Evolutionary conservation across 805 yeast genomes (phyloP).

Genomic region (Candida incommunis): DNA sequence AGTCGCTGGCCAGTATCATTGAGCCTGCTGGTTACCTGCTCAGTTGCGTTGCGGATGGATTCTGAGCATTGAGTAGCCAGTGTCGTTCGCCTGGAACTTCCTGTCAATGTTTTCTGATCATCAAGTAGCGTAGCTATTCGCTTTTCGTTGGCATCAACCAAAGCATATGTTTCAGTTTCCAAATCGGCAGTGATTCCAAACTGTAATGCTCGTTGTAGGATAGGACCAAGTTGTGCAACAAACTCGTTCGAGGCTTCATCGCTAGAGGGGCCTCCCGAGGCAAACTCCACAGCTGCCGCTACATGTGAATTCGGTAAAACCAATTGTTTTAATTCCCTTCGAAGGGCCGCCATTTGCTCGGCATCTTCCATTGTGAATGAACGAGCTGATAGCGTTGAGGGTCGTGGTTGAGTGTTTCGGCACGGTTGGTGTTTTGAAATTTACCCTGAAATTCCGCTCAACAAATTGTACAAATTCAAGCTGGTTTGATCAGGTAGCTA

Average conservation of each 20-base stretch:
- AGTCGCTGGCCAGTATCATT: neutral
- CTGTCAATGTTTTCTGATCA: neutral
- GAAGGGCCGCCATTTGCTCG: neutral
- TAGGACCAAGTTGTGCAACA: neutral
- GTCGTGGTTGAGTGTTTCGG: too few species aligned
- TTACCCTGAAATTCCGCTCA: too few species aligned
- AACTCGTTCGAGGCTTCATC: neutral
- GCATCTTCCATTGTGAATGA: slow-evolving; percentile 1
- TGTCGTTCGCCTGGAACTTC: neutral
- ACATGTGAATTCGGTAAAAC: neutral
- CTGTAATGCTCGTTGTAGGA: neutral
- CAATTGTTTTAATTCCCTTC: neutral
- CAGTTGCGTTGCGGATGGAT: neutral
- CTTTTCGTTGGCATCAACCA: neutral
- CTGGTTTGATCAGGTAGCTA: too few species aligned
- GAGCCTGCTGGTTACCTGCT: neutral
- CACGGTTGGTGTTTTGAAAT: too few species aligned
- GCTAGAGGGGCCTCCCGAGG: neutral
- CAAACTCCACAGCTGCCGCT: neutral
- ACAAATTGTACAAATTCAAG: too few species aligned
- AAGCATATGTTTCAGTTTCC: neutral
- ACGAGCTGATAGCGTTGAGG: too few species aligned
- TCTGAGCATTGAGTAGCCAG: neutral
- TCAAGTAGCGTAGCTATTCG: neutral
- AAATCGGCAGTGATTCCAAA: neutral